Base-by-base conservation (phyloP, 2,329 filamentous ascomycete genomes). In the Pleurostoma richardsiae region DNA sequence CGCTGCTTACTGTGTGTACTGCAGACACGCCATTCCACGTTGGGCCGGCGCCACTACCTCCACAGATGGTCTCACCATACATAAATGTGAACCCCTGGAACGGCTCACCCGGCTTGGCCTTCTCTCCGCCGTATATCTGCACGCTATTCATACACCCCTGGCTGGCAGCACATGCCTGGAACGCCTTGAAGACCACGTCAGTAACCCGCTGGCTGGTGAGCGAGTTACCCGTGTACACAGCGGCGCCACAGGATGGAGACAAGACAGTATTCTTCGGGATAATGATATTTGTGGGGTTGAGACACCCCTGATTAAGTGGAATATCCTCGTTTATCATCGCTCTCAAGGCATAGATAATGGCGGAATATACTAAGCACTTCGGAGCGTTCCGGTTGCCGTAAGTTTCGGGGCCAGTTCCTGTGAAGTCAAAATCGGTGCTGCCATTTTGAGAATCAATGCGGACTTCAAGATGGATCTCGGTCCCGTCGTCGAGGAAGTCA, bases 171-270 rank as follows among this genome's bases (percentile, higher is more conserved):
- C 52, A 49, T n/a, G 40, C 36, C 7, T 40, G 42, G 8, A 62
- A 64, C 2, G 61, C 63, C 2, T 59, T 56, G 7, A 66, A 48
- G 26, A 64, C 59, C 0, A 56, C 44, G 28, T 63, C 60, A 4
- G 60, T 56, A 3, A 63, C 56, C 6, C 61, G 52, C 44, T 63
- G 60, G 10, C 57, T 60, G 4, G 59, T 60, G 3, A 49, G 27
- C 4, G 41, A 39, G 43, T 49, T 62, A 45, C 0, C 89, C 85
- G 55, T 64, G 2, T 57, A 64, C 28, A 49, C 42, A 0, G 63
- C 52, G 0, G 54, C 46, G 11, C 39, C 8, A 39, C 29, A 29
- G 29, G 30, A 52, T 1, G 65, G 65, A 30, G 62, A 63, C 1
- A 67, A 54, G 11, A 66, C 48, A 1, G 54, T 56, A 2, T 60